Base-by-base conservation (phyloP, 2,329 filamentous ascomycete species). In the Nigrospora oryzae region DNA sequence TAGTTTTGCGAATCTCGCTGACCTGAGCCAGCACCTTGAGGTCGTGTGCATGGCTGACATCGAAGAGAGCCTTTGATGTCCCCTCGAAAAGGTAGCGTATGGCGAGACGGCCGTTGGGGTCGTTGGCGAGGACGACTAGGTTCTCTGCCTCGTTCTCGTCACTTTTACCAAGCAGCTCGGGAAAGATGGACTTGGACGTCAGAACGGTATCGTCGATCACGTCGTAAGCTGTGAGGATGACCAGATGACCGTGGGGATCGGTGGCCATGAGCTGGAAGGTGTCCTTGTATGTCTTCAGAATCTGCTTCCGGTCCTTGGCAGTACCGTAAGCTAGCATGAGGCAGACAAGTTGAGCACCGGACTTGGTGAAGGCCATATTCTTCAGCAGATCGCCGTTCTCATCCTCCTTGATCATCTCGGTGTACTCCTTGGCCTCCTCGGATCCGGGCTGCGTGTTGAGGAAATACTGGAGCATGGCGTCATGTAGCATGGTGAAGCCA, bases 401-500 rank as follows among this genome's bases (percentile, higher is more conserved):
- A 53, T 98, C 91, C 36, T 87, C 87, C 69, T 94, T 95, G 58
- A 98, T 73, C 53, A 94, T 75, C 64, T 97, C 90, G 46, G 94
- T 69, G 59, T 95, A 96, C 56, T 95, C 89, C 31, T 74, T 86
- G 36, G 88, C 83, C 62, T 97, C 91, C 46, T 87, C 81, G 38
- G 83, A 87, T 4, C 85, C 89, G 5, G 79, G 71, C 52, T 85
- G 83, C 39, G 83, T 81, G 56, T 86, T 91, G 43, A 89, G 69
- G 67, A 91, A 96, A 66, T 96, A 98, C 63, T 98, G 91, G 48
- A 96, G 73, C 90, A 98, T 95, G 41, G 93, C 93, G 58, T 97
- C 93, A 65, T 98, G 94, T 16, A 98, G 79, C 77, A 98, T 94
- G 2, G 91, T 97, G 67, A 98, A 97, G 11, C 89, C 91, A 1